These are phyloP conservation scores for Phytophthora pinifolia DNA, from an alignment of 352 stramenopile species.

Conservation along the genomic window DNA sequence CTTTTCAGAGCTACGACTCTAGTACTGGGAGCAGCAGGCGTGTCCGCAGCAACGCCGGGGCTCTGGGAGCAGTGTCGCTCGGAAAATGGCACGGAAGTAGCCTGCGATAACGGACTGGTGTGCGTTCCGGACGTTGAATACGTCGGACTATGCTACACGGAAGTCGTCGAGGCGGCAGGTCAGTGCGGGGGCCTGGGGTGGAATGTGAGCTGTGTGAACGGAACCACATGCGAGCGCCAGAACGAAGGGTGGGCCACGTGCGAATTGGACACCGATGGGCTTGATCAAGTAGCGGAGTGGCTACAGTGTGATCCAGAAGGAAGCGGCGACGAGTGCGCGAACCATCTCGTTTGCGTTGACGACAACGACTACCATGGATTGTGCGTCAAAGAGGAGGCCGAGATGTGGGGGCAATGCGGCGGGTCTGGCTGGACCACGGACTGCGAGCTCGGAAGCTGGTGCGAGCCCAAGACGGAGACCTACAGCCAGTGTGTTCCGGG, in stretches of 20 bases:
- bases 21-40: neutral
- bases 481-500: conserved; percentile 34
- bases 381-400: conserved; percentile 22
- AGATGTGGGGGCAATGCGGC: conserved; percentile 32
- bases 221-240: conserved; percentile 17
- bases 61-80: conserved; percentile 23
- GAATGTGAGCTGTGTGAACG: conserved; percentile 26
- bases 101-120: conserved; percentile 13
- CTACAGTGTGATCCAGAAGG: conserved; percentile 24
- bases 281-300: conserved; percentile 11
- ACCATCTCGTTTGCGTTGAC: conserved; percentile 24
- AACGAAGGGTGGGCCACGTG: conserved; percentile 24
- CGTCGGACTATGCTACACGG: conserved; percentile 21
- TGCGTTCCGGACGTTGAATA: conserved; percentile 23
- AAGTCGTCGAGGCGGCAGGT: conserved; percentile 10
- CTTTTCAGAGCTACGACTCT: neutral
- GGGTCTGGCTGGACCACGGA: conserved; percentile 26
- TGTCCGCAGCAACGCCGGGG: conserved; percentile 2
- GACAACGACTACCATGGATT: conserved; percentile 34
- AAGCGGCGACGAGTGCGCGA: conserved; percentile 13
- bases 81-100: conserved; percentile 16
- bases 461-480: conserved; percentile 20
- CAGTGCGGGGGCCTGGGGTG: conserved; percentile 21
- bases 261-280: conserved; percentile 2
- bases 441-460: conserved; percentile 20